These are phyloP conservation scores for Beauveria caledonica DNA, from an alignment of 2,329 filamentous ascomycete genomes.

Conservation along the genomic window DNA sequence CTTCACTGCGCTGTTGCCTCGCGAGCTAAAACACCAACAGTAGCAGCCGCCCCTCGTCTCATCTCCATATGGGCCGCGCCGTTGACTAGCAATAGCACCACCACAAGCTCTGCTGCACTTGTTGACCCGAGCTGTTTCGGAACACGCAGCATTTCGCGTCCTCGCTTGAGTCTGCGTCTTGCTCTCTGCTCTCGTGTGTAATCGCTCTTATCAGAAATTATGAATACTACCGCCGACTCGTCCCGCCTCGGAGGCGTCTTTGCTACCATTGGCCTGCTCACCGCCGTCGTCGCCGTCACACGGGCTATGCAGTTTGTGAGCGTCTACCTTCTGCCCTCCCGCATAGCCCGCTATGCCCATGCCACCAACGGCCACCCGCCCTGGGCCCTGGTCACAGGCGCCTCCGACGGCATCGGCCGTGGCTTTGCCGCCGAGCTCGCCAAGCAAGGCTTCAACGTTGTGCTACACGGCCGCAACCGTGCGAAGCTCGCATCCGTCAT, in stretches of 20 bases:
- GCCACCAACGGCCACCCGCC: slow-evolving; percentile 15
- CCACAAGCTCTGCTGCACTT: not conserved
- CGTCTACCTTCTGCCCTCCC: slow-evolving; percentile 17
- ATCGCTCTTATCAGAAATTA: not conserved
- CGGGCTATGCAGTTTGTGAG: slow-evolving; percentile 3
- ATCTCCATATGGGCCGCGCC: not conserved
- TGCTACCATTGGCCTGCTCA: slow-evolving; percentile 16
- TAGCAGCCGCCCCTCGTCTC: slow-evolving; percentile 4
- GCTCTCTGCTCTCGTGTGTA: not conserved
- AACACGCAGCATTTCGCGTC: not conserved
- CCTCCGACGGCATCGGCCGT: slow-evolving; percentile 26
- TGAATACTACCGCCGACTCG: not conserved
- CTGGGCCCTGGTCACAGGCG: slow-evolving; percentile 27
- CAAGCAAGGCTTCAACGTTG: slow-evolving; percentile 26
- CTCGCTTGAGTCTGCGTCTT: not conserved
- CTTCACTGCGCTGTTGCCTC: not conserved
- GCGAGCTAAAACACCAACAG: slow-evolving; percentile 1
- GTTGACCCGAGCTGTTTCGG: slow-evolving; percentile 2
- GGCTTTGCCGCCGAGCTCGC: slow-evolving; percentile 25
- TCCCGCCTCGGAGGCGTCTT: not conserved
- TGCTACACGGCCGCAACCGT: slow-evolving; percentile 24
- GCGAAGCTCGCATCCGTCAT: slow-evolving; percentile 22
- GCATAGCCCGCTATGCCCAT: slow-evolving; percentile 13
- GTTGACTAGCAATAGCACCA: not conserved
- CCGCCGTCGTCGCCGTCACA: slow-evolving; percentile 11